Base-by-base conservation (phyloP, 192 early-diverging fungal species). In the Coemansia sp. region DNA sequence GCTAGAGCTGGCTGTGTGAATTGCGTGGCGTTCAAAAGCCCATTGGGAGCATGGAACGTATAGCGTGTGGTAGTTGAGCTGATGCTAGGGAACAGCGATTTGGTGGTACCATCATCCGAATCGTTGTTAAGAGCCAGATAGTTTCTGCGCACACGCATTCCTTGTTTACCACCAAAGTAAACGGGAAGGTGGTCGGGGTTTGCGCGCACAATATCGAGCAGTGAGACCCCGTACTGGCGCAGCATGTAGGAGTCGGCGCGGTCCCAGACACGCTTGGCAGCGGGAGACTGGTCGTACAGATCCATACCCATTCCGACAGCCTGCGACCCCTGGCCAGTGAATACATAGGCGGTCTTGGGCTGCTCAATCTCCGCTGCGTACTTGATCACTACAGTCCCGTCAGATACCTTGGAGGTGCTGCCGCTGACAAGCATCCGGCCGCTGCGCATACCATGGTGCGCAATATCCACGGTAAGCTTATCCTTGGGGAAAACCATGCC, bases 241-340 rank as follows among this genome's bases (percentile, higher is more conserved):
- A 88, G 71, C 84, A 95, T 92, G 77, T 96, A 91, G 7, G 61
- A 39, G 66, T 95, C 94, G 56, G 94, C 95, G 48, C 89, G 86
- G 72, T 98, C 91, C 95, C 95, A 98, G 64, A 96, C 84, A 20
- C 84, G 85, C 58, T 86, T 85, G 20, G 94, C 94, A 52, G 91
- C 87, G 37, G 88, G 68, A 0, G 93, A 95, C 49, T 86, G 82
- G 21, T 81, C 84, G 70, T 98, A 98, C 16, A 96, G 85, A 31
- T 88, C 88, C 95, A 98, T 96, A 60, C 95, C 95, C 95, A 98
- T 98, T 56, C 92, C 92, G 21, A 86, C 84, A 69, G 94, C 88
- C 75, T 98, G 95, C 62, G 95, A 95, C 57, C 94, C 95, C 68
- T 97, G 95, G 45, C 95, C 95, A 58, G 95, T 95, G 73, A 97